These are phyloP conservation scores for Gryganskiella cystojenkinii DNA, from an alignment of 192 early-diverging fungal genomes.

Conservation along the genomic window DNA sequence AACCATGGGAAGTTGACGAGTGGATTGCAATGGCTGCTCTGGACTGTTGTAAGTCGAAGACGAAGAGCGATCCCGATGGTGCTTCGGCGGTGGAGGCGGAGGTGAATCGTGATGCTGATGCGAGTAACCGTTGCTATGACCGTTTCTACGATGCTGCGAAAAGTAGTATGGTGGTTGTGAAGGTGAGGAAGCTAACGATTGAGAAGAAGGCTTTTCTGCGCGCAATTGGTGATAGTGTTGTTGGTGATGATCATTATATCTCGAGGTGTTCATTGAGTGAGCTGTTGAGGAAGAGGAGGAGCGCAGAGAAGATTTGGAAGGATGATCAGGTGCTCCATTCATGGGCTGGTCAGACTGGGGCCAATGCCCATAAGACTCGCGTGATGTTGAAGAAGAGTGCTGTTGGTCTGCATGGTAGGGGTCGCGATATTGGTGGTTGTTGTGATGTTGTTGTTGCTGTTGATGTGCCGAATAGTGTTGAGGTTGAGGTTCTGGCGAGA, in stretches of 20 bases:
- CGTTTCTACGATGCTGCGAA: too few species aligned
- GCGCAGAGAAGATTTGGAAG: too few species aligned
- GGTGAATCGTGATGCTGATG: too few species aligned
- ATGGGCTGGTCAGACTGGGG: too few species aligned
- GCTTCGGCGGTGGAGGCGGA: too few species aligned
- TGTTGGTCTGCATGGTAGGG: constrained; percentile 1
- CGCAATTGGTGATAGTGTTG: constrained; percentile 1
- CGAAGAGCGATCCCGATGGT: too few species aligned
- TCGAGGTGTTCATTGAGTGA: neutral
- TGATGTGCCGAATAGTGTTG: neutral
- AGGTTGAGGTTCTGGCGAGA: neutral
- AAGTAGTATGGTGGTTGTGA: too few species aligned
- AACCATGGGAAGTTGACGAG: neutral
- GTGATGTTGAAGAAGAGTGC: neutral
- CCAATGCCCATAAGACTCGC: too few species aligned
- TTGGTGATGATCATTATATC: neutral
- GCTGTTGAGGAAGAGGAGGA: neutral
- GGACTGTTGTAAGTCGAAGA: too few species aligned
- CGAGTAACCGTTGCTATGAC: too few species aligned
- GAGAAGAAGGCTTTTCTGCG: too few species aligned
- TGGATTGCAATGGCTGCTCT: constrained; percentile 5
- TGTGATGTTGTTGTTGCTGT: constrained; percentile 1
- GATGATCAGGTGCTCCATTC: too few species aligned
- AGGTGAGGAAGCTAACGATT: neutral
- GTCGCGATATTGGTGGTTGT: neutral